These are phyloP conservation scores for Kockovaella imperatae DNA, from an alignment of 768 basidiomycete species.

Conservation along the genomic window DNA sequence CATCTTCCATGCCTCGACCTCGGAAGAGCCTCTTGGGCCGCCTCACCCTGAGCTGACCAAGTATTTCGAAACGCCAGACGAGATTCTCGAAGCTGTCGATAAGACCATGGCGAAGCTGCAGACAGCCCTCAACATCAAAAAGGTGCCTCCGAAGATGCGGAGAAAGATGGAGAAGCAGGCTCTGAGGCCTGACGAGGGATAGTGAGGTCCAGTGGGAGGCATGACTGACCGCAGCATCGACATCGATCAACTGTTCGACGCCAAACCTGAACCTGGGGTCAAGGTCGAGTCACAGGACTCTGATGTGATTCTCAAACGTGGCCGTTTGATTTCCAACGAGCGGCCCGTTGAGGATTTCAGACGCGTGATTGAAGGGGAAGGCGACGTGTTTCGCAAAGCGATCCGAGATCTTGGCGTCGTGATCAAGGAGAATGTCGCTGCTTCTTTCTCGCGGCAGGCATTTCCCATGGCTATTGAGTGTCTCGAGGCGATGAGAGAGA, in stretches of 20 bases:
- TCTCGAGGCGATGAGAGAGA: conserved; percentile 59
- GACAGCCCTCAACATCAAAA: conserved; percentile 64
- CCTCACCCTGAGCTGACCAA: conserved; percentile 77
- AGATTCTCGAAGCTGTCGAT: conserved; percentile 57
- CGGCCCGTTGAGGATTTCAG: conserved; percentile 70
- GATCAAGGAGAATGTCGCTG: conserved; percentile 60
- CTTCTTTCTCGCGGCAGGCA: conserved; percentile 64
- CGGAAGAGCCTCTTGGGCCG: conserved; percentile 72
- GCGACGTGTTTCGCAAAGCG: conserved; percentile 76
- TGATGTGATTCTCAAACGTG: conserved; percentile 35
- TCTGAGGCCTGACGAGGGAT: conserved; percentile 48
- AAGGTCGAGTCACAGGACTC: conserved; percentile 38
- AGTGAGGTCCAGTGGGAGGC: conserved; percentile 13
- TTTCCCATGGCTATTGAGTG: conserved; percentile 66
- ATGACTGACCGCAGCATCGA: conserved; percentile 24
- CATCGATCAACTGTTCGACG: conserved; percentile 47
- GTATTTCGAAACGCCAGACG: conserved; percentile 71
- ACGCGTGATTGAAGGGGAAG: conserved; percentile 56
- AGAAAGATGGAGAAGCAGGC: conserved; percentile 46
- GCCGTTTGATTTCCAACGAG: conserved; percentile 67
- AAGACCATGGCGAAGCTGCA: conserved; percentile 58
- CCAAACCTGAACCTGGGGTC: neutral
- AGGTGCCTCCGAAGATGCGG: conserved; percentile 57
- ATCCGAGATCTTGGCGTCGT: conserved; percentile 61
- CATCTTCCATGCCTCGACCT: conserved; percentile 76